phyloP scores from a whole-genome alignment of 192 early-diverging fungal species.

The Entomortierella parvispora region DNA sequence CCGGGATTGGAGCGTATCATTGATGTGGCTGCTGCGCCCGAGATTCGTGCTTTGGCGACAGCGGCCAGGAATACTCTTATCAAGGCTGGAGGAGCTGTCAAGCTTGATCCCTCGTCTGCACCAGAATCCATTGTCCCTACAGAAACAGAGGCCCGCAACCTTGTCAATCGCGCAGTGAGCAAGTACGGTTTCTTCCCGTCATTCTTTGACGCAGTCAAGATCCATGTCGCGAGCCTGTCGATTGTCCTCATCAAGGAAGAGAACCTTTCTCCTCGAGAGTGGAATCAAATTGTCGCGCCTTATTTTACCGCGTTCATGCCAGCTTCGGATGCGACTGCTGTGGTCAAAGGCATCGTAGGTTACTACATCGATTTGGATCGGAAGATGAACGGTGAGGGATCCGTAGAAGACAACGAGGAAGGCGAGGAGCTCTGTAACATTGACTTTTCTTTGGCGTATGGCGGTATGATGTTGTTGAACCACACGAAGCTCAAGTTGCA shows the following conservation, averaged over 20 bases:
- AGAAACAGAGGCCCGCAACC: conserved; percentile 50
- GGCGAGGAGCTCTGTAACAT: conserved; percentile 61
- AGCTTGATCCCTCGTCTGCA: conserved; percentile 18
- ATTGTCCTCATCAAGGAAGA: conserved; percentile 68
- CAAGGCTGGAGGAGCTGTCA: conserved; percentile 67
- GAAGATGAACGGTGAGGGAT: conserved; percentile 52
- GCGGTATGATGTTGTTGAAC: conserved; percentile 80
- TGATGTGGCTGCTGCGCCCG: conserved; percentile 77
- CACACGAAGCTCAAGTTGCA: conserved; percentile 68
- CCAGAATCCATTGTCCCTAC: conserved; percentile 33
- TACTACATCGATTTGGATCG: conserved; percentile 49
- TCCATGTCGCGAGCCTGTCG: conserved; percentile 64
- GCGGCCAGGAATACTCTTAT: conserved; percentile 72
- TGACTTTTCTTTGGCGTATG: conserved; percentile 85
- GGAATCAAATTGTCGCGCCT: conserved; percentile 64
- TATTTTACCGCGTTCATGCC: conserved; percentile 68
- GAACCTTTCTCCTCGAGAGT: conserved; percentile 64
- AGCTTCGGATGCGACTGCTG: conserved; percentile 53
- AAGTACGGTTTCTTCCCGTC: conserved; percentile 63
- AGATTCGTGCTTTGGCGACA: conserved; percentile 74
- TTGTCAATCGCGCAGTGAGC: conserved; percentile 56
- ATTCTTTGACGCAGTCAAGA: conserved; percentile 58
- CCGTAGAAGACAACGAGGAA: conserved; percentile 58
- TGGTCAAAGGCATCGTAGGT: conserved; percentile 48
- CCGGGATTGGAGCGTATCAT: conserved; percentile 81